Evolutionary conservation across 2,329 filamentous ascomycete species (phyloP), one percentile per base, ranked within the genome.

Genomic region (Bisporella sp.): DNA sequence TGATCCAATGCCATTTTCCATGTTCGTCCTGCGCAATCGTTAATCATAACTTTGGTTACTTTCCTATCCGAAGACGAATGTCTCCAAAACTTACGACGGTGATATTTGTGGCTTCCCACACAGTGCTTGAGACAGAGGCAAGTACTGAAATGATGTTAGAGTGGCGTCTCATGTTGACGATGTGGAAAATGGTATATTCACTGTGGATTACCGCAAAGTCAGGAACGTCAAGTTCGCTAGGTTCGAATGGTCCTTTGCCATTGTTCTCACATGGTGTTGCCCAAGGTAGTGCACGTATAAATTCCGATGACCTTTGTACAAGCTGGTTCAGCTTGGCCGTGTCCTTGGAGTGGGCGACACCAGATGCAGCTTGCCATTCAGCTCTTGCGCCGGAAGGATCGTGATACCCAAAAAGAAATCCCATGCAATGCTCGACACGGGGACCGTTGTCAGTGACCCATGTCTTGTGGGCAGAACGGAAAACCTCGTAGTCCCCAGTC

Each of bases 161-260:
- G 21, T 21, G 3, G 21, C 3, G 21, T 21, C 21, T 21, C 21
- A 21, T 21, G 21, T 21, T 21, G 21, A 21, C 21, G 21, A 21
- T 21, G 21, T 21, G 21, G 21, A 2, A 51, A 21, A 21, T 2
- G 21, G 21, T 21, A 47, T 21, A 80, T 56, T 81, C 63, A 53
- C 87, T 76, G 59, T 89, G 84, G 4, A 89, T 71, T 9, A 79
- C 85, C 1, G 84, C 85, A 64, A 89, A 89, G 63, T 89, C 85
- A 0, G 85, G 85, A 37, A 80, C 79, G 9, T 86, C 71, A 63
- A 89, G 89, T 47, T 79, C 77, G 60, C 81, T 78, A 62, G 87
- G 88, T 65, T 89, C 85, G 61, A 89, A 89, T 0, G 78, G 78
- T 6, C 71, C 71, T 51, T 69, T 73, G 41, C 64, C 59, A 52